Percentiles rank a stretch among this genome's conserved stretches.
phyloP scores from a whole-genome alignment of 495 filamentous ascomycete species.

The Astrothelium subdiscretum region DNA sequence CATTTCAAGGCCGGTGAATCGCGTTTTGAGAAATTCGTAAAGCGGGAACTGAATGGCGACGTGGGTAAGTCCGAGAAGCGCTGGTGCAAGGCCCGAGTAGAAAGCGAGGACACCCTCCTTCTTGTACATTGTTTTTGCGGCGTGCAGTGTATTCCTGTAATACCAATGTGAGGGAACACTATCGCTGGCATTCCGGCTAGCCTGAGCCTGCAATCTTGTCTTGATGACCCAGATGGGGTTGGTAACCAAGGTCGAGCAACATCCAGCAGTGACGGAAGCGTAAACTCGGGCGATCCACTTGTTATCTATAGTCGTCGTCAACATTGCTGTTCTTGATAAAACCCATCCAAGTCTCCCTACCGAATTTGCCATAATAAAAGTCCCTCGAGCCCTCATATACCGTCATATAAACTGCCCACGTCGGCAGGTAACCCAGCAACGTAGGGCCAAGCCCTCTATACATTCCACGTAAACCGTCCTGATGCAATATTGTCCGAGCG shows the following conservation, averaged over 20 bases:
- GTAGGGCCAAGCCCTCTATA: conserved; percentile 91
- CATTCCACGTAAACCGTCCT: conserved; percentile 83
- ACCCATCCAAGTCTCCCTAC: conserved; percentile 29
- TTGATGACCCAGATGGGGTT: conserved; percentile 99
- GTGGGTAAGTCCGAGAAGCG: conserved; percentile 82
- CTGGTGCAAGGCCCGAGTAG: conserved; percentile 90
- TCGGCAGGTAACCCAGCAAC: conserved; percentile 87
- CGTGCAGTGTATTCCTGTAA: conserved; percentile 77
- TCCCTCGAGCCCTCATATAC: conserved; percentile 83
- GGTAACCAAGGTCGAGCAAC: conserved; percentile 86
- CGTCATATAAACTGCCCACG: conserved; percentile 95
- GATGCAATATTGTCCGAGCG: conserved; percentile 65
- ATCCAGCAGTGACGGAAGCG: conserved; percentile 82
- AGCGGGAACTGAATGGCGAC: conserved; percentile 96
- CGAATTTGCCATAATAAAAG: conserved; percentile 52
- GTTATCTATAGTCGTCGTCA: conserved; percentile 31
- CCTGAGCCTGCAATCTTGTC: conserved; percentile 91
- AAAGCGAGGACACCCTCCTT: conserved; percentile 81
- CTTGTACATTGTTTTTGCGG: conserved; percentile 87
- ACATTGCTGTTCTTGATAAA: background rate
- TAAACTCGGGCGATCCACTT: conserved; percentile 51
- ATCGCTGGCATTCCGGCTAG: conserved; percentile 35
- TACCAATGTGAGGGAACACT: conserved; percentile 68
- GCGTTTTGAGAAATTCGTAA: conserved; percentile 86
- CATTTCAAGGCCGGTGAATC: conserved; percentile 78